Conservation (phyloP, 2,329 filamentous ascomycete species). For the Helotiales sp. region DNA sequence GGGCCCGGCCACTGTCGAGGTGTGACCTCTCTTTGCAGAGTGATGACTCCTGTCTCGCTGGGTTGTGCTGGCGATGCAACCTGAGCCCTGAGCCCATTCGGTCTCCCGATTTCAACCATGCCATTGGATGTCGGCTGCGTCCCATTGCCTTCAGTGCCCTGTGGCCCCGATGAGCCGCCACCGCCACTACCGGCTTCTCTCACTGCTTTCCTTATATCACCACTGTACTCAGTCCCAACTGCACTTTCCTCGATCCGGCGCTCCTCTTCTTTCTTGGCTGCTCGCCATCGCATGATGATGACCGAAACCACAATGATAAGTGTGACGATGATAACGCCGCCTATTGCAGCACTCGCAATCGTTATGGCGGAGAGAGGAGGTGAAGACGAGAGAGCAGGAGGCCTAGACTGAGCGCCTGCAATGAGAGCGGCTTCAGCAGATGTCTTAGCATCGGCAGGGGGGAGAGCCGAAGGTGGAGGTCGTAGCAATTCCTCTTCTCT, state of each 20-base stretch:
- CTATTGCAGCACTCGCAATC: constrained; percentile 6
- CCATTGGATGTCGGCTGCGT: not conserved
- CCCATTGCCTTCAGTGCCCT: not conserved
- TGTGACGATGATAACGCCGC: constrained; percentile 4
- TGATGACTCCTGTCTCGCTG: not conserved
- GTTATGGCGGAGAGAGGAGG: constrained; percentile 5
- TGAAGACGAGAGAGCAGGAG: not conserved
- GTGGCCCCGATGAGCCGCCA: not conserved
- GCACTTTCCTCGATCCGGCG: not conserved
- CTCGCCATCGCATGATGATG: constrained; percentile 5
- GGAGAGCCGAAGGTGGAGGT: not conserved
- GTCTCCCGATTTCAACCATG: not conserved
- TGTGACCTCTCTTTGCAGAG: not conserved
- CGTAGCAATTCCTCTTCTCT: not conserved
- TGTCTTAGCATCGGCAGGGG: not conserved
- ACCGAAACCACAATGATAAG: constrained; percentile 10
- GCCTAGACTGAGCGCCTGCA: not conserved
- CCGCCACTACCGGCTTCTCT: not conserved
- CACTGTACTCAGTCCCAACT: not conserved
- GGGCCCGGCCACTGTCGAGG: not conserved
- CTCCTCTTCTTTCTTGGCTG: not conserved
- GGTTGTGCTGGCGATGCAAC: not conserved
- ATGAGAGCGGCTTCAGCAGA: not conserved
- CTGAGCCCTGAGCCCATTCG: not conserved
- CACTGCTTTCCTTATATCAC: not conserved